Evolutionary conservation across 768 basidiomycete genomes (phyloP).

Genomic region (Tricholoma hemisulphureum): DNA sequence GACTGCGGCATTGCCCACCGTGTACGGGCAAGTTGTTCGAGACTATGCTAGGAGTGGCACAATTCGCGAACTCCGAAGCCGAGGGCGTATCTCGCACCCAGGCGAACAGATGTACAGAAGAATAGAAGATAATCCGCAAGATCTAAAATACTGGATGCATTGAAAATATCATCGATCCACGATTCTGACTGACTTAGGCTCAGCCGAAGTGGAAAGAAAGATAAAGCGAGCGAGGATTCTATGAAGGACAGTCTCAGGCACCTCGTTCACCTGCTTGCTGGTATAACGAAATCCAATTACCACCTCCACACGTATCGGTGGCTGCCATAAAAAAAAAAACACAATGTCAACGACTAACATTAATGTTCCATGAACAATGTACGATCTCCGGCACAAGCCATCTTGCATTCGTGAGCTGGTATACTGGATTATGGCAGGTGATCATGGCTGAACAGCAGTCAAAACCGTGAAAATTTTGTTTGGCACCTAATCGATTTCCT

Average conservation of each 20-base stretch:
- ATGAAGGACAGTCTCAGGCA: neutral
- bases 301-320: conserved; percentile 29
- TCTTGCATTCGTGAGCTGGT: conserved; percentile 28
- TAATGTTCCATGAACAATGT: conserved; percentile 4
- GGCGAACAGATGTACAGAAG: neutral
- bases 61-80: neutral
- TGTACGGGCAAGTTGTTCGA: conserved; percentile 27
- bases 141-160: neutral
- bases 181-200: neutral
- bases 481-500: no score
- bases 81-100: neutral
- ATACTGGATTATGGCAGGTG: conserved; percentile 18
- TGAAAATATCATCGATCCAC: neutral
- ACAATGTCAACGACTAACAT: neutral
- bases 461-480: no score
- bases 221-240: neutral
- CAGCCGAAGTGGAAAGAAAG: neutral
- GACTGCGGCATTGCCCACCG: conserved; percentile 25
- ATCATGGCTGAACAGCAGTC: conserved; percentile 29
- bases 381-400: conserved; percentile 33
- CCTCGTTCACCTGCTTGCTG: neutral
- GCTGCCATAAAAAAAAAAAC: conserved; percentile 14
- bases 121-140: neutral
- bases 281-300: conserved; percentile 25
- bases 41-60: conserved; percentile 13